These are phyloP conservation scores for Solanum phureja DNA, from an alignment of 257 asterid species.

Conservation along the genomic window DNA sequence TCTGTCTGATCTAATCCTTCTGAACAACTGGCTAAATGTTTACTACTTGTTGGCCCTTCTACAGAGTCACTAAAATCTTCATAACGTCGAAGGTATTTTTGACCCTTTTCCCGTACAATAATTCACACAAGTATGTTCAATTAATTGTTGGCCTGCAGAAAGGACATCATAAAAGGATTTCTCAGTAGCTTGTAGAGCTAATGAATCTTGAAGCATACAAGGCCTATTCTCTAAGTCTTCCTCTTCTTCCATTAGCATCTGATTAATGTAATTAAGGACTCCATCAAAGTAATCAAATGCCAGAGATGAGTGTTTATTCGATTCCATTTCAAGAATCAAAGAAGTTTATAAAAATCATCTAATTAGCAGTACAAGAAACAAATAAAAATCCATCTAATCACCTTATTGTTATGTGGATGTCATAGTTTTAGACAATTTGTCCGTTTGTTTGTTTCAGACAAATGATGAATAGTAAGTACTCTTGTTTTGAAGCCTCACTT, in stretches of 20 bases:
- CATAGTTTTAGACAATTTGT: not conserved
- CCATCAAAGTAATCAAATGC: constrained; percentile 44
- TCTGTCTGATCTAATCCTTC: constrained; percentile 24
- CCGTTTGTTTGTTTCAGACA: not conserved
- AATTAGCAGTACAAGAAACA: not conserved
- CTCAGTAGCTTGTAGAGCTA: constrained; percentile 75
- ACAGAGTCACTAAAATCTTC: constrained; percentile 12
- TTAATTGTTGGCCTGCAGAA: not conserved
- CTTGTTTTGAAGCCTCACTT: not conserved
- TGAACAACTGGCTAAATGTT: constrained; percentile 15
- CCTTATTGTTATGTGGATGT: too few relatives aligned
- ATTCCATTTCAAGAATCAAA: not conserved
- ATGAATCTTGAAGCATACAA: constrained; percentile 56
- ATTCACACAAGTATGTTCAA: not conserved
- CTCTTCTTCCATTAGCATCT: constrained; percentile 64
- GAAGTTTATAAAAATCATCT: not conserved
- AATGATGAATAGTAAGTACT: not conserved
- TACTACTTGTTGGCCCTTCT: constrained; percentile 19
- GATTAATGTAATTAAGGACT: constrained; percentile 39
- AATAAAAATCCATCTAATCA: not conserved
- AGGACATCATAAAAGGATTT: constrained; percentile 56
- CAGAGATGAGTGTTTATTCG: not conserved
- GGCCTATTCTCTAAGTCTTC: constrained; percentile 54
- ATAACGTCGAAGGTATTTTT: not conserved
- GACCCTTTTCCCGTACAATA: not conserved